Evolutionary conservation across 179 eudicot species (phyloP).

Genomic region (Spergularia azorica): DNA sequence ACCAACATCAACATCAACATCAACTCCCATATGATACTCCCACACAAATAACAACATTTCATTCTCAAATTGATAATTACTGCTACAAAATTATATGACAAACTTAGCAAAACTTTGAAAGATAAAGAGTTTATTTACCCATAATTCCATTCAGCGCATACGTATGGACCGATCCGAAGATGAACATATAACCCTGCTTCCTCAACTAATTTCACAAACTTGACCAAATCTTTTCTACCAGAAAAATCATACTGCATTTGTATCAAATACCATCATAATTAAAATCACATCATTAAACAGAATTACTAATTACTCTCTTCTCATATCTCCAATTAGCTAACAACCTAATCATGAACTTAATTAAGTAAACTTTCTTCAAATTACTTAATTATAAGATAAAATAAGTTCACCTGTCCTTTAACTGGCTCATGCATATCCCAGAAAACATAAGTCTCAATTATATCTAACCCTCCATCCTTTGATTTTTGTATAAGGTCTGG

Average conservation of each 20-base stretch:
- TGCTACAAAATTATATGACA: not conserved
- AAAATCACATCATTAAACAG: not conserved
- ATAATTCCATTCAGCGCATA: conserved; percentile 98
- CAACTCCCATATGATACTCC: conserved; percentile 9
- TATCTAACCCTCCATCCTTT: conserved; percentile 88
- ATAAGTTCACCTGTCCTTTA: conserved; percentile 55
- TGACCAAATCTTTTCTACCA: conserved; percentile 88
- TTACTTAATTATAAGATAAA: not conserved
- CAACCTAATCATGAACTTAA: conserved; percentile 15
- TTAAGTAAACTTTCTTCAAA: conserved; percentile 6
- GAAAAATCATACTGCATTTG: conserved; percentile 78
- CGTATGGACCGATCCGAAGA: conserved; percentile 95
- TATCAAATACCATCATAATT: not conserved
- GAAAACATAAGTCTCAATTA: conserved; percentile 86
- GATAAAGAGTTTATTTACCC: conserved; percentile 47
- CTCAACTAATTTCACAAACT: conserved; percentile 71
- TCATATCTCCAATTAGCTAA: not conserved
- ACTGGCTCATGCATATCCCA: conserved; percentile 92
- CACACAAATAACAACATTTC: not conserved
- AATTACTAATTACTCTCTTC: not conserved
- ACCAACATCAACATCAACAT: conserved; percentile 3
- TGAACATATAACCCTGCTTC: conserved; percentile 86
- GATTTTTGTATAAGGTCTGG: conserved; percentile 90
- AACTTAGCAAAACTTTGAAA: not conserved
- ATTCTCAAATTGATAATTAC: too few relatives aligned